Evolutionary conservation across 768 basidiomycete genomes (phyloP).

Genomic region (Chalciporus pseudorubinellus): DNA sequence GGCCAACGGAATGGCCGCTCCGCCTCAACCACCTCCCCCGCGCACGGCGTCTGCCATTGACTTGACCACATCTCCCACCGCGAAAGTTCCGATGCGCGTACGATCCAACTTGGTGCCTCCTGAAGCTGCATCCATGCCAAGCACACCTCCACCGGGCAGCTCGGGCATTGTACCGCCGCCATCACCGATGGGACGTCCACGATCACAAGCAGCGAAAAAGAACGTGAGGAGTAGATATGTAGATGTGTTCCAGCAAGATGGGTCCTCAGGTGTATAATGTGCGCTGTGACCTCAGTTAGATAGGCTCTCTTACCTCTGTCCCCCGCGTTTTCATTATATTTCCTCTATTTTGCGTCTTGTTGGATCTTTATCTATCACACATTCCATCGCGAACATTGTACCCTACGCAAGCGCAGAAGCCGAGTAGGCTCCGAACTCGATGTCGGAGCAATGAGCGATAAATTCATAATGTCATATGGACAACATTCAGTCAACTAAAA

Average conservation of each 20-base stretch:
- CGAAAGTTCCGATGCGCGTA: conserved; percentile 51
- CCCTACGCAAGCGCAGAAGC: neutral
- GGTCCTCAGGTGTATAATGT: conserved; percentile 13
- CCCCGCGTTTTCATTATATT: conserved; percentile 18
- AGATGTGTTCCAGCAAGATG: conserved; percentile 76
- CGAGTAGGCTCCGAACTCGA: neutral
- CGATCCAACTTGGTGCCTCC: conserved; percentile 65
- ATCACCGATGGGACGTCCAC: conserved; percentile 48
- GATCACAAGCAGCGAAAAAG: conserved; percentile 64
- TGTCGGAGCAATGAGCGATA: neutral
- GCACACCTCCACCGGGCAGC: conserved; percentile 27
- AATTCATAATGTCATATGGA: neutral
- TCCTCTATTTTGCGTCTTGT: conserved; percentile 13
- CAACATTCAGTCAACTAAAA: conserved; percentile 40
- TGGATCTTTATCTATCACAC: conserved; percentile 22
- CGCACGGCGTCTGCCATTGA: conserved; percentile 68
- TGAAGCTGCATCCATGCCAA: conserved; percentile 36
- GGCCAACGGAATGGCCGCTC: conserved; percentile 13
- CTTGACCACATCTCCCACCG: conserved; percentile 49
- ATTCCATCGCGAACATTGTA: conserved; percentile 11
- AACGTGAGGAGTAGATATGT: conserved; percentile 84
- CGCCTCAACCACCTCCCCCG: conserved; percentile 22
- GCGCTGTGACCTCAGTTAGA: neutral
- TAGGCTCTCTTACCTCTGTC: neutral
- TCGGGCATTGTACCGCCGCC: conserved; percentile 10